phyloP scores from a whole-genome alignment of 495 filamentous ascomycete genomes.

The Bathelium albidoporum region DNA sequence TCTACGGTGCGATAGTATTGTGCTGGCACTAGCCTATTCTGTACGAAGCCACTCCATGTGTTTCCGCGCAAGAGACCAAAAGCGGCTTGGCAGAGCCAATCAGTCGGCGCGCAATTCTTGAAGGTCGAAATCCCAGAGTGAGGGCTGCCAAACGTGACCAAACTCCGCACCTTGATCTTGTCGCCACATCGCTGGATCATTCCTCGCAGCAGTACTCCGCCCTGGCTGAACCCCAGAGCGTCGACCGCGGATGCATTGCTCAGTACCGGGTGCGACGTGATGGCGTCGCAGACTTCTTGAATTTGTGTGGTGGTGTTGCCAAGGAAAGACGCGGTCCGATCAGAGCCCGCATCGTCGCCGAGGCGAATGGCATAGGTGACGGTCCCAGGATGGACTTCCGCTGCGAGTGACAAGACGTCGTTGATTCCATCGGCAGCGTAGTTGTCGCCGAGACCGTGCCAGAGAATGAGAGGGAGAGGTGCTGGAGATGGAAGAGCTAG shows the following conservation, averaged over 20 bases:
- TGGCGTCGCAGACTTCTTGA: conserved; percentile 64
- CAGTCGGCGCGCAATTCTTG: conserved; percentile 47
- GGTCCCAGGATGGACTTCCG: conserved; percentile 67
- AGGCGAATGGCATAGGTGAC: conserved; percentile 74
- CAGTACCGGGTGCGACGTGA: conserved; percentile 67
- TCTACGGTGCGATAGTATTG: conserved; percentile 69
- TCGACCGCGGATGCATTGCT: conserved; percentile 73
- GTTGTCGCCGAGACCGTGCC: conserved; percentile 77
- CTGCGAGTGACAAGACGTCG: conserved; percentile 54
- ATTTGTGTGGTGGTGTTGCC: conserved; percentile 82
- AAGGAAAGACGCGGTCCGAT: conserved; percentile 78
- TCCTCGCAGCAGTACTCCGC: conserved; percentile 90
- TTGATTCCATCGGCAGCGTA: conserved; percentile 66
- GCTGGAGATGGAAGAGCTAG: conserved; percentile 5
- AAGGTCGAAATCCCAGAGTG: conserved; percentile 90
- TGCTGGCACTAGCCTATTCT: conserved; percentile 73
- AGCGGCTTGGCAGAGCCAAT: conserved; percentile 72
- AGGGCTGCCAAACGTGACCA: conserved; percentile 87
- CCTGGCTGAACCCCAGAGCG: conserved; percentile 89
- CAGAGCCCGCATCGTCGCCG: conserved; percentile 49
- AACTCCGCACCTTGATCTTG: conserved; percentile 59
- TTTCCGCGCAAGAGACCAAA: conserved; percentile 60
- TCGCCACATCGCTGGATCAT: conserved; percentile 84
- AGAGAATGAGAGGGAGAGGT: conserved; percentile 80
- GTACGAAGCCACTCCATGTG: conserved; percentile 67